Evolutionary conservation across 2,329 filamentous ascomycete species (phyloP).

Genomic region (Pseudogymnoascus sp.): DNA sequence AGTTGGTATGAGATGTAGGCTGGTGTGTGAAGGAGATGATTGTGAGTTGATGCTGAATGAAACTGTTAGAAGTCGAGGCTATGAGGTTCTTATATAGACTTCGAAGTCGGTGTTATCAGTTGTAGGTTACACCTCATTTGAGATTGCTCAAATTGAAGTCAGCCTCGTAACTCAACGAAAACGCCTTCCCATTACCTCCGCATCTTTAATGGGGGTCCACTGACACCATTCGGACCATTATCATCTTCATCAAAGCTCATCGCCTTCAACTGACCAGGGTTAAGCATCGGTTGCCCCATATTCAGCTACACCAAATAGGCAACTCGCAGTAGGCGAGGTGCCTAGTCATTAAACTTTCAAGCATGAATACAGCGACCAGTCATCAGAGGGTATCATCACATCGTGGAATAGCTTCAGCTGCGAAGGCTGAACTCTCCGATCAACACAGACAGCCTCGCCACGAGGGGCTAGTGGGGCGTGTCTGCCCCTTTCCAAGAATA

Average conservation of each 20-base stretch:
- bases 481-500: not conserved
- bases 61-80: not conserved
- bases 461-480: not conserved
- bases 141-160: not conserved
- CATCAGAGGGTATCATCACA: not conserved
- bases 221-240: not conserved
- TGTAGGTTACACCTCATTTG: not conserved
- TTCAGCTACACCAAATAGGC: not conserved
- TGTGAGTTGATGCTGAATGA: not conserved
- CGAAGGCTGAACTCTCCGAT: not conserved
- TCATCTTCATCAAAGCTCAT: not conserved
- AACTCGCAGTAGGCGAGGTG: not conserved
- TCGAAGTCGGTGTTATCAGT: not conserved
- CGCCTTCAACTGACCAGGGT: not conserved
- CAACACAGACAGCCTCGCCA: not conserved
- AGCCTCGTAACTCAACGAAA: not conserved
- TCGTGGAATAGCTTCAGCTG: not conserved
- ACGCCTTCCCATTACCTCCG: not conserved
- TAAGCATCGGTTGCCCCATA: not conserved
- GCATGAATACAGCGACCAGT: not conserved
- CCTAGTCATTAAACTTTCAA: not conserved
- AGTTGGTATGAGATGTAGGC: not conserved
- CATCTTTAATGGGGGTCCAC: not conserved
- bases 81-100: not conserved
- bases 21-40: not conserved